These are phyloP conservation scores for Dactylellina drechsleri DNA, from an alignment of 2,329 filamentous ascomycete genomes.

Conservation along the genomic window DNA sequence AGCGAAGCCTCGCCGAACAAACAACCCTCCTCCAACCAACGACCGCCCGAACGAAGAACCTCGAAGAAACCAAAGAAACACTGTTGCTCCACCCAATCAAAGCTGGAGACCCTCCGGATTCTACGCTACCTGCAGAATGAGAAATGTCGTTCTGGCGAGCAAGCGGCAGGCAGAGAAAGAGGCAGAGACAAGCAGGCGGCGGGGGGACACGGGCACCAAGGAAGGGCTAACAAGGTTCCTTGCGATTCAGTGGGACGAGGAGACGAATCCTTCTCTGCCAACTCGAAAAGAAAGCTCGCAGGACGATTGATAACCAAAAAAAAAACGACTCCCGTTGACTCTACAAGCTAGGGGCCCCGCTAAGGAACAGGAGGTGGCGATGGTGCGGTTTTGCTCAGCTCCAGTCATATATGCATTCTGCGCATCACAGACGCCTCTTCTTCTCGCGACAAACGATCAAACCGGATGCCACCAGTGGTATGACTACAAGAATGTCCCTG, in stretches of 20 bases:
- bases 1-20: constrained; percentile 16
- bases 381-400: constrained; percentile 48
- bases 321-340: neutral
- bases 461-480: constrained; percentile 17
- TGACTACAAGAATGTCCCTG: constrained; percentile 26
- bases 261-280: constrained; percentile 28
- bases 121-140: neutral
- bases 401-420: constrained; percentile 39
- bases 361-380: neutral
- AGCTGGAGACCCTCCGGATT: neutral
- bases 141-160: neutral
- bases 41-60: neutral
- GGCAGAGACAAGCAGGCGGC: neutral
- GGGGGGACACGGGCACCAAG: neutral
- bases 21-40: constrained; percentile 17
- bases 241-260: neutral
- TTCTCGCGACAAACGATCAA: constrained; percentile 13
- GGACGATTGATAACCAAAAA: constrained; percentile 8
- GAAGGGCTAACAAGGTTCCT: neutral
- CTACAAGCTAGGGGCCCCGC: constrained; percentile 11
- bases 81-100: neutral
- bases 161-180: neutral
- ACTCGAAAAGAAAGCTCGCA: constrained; percentile 19
- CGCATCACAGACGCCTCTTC: constrained; percentile 27
- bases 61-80: too few relatives aligned